Conservation (phyloP, 2,329 filamentous ascomycete species). For the Balansia obtecta region DNA sequence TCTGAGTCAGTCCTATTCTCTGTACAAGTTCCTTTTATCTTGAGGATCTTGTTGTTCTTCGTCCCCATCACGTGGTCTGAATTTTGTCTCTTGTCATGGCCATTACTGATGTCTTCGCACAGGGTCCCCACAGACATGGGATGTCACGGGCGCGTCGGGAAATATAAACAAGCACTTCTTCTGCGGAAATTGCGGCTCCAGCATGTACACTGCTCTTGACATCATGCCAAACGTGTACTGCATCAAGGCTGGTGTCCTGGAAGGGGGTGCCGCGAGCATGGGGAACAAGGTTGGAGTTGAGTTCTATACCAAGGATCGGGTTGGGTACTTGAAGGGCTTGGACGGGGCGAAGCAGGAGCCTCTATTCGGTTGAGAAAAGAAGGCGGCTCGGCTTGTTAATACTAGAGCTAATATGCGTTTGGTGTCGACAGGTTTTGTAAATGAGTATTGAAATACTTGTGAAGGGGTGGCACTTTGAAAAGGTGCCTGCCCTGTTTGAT, state of each 20-base stretch:
- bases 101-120: no score
- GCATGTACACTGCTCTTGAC: constrained; percentile 38
- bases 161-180: constrained; percentile 45
- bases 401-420: background rate
- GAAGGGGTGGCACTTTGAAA: no score
- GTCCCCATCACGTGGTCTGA: no score
- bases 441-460: no score
- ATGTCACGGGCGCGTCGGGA: constrained; percentile 33
- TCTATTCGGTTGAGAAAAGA: constrained; percentile 1
- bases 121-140: constrained; percentile 35
- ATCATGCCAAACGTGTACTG: constrained; percentile 36
- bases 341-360: constrained; percentile 17
- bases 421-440: background rate
- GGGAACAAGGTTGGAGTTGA: constrained; percentile 33
- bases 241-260: constrained; percentile 39
- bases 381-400: background rate
- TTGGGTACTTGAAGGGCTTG: constrained; percentile 27
- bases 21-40: no score
- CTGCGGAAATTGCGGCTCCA: constrained; percentile 37
- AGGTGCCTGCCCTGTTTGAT: no score
- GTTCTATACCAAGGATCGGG: constrained; percentile 39
- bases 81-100: no score
- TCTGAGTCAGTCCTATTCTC: no score
- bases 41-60: no score
- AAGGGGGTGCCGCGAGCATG: constrained; percentile 32